Evolutionary conservation across 768 basidiomycete species (phyloP), one percentile per base, ranked within the genome.

Genomic region (Asterophora lycoperdoides): DNA sequence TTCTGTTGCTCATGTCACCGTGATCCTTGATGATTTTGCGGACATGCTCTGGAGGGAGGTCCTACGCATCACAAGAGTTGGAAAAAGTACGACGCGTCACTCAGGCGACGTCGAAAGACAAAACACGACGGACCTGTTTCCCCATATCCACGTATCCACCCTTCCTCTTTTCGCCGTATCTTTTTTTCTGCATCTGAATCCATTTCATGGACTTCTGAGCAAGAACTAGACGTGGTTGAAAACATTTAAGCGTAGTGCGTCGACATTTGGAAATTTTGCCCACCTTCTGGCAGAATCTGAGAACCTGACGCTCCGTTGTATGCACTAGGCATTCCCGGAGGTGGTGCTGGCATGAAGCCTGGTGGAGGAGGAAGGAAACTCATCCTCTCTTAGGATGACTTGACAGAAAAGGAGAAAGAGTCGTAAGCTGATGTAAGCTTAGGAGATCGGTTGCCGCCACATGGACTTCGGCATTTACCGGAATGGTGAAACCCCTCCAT

Each of bases 21-120:
- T 98, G 95, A 69, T 98, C 96, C 72, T 97, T 94, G 75, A 98
- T 93, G 61, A 99, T 98, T 86, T 98, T 98, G 52, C 96, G 86
- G 56, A 99, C 87, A 63, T 97, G 94, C 68, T 99, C 96, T 26
- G 94, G 91, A 48, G 96, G 96, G 51, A 96, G 72, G 67, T 96
- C 93, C 89, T 94, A 45, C 7, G 30, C 41, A 54, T 56, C 43
- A 46, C 53, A 44, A 26, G 68, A 57, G 56, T 53, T 29, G 50
- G 41, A 55, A 54, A 53, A 40, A 35, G 34, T 28, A 29, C 2
- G 42, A 40, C 57, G 44, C 45, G 49, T 48, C 45, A 28, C 15
- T 17, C 8, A 14, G 28, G 33, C 34, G 32, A 46, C 30, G 30
- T 33, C 33, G 29, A 39, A 15, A 53, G 51, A 52, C 42, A 9